These are phyloP conservation scores for Yarrowia galli DNA, from an alignment of 1,139 yeast species.

Conservation along the genomic window DNA sequence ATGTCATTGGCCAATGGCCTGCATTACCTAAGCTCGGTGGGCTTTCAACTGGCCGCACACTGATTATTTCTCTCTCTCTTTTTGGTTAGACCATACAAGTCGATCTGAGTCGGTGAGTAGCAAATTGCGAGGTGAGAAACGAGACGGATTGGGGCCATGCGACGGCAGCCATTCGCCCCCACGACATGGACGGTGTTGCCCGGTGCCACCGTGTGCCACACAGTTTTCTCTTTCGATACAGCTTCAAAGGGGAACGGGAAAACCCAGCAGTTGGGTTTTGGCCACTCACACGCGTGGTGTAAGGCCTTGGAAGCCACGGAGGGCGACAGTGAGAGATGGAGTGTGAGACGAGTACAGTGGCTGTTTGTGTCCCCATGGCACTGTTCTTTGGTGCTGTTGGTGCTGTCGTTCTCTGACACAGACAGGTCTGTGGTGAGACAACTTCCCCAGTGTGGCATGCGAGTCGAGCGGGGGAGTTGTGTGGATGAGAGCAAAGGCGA, in stretches of 20 bases:
- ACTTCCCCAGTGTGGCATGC: neutral
- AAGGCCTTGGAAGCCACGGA: neutral
- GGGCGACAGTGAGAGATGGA: neutral
- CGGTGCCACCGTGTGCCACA: neutral
- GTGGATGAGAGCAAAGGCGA: slow-evolving; percentile 5
- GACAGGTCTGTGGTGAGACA: neutral
- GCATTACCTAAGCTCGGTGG: slow-evolving; percentile 38
- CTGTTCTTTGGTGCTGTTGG: no score
- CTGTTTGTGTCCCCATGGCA: no score
- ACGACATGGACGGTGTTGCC: neutral
- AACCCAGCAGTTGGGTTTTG: neutral
- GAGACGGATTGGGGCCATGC: neutral
- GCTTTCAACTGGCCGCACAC: slow-evolving; percentile 37
- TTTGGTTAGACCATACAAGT: slow-evolving; percentile 38
- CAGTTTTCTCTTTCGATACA: neutral
- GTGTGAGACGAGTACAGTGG: neutral
- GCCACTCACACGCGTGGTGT: neutral
- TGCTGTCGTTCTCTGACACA: neutral
- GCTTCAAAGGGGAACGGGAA: neutral
- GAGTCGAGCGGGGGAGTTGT: neutral
- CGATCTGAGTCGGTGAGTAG: slow-evolving; percentile 39
- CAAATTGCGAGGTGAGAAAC: neutral
- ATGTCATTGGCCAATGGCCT: slow-evolving; percentile 37
- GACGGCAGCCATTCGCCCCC: neutral
- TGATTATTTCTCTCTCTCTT: slow-evolving; percentile 36